Conservation (phyloP, 2,329 filamentous ascomycete species). For the Paraphoma chrysanthemicola region DNA sequence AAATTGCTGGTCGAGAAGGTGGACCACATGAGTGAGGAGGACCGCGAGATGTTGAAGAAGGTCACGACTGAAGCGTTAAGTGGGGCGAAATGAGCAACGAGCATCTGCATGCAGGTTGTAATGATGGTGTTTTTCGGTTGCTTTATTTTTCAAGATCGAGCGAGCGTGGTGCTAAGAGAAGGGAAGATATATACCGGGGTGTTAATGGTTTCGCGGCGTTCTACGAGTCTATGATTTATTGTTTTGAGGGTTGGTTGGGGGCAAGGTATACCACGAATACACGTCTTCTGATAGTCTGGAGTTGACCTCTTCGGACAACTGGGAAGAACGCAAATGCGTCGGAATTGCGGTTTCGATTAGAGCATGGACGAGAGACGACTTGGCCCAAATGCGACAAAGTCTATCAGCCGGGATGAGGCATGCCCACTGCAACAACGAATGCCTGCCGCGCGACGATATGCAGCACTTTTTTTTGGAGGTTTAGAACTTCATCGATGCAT, state of each 20-base stretch:
- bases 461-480: not conserved
- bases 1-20: slow-evolving; percentile 46
- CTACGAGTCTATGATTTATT: not conserved
- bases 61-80: slow-evolving; percentile 26
- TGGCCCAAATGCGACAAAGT: not conserved
- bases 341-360: too few species aligned
- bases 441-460: not conserved
- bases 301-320: not conserved
- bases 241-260: not conserved
- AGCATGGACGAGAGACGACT: not conserved
- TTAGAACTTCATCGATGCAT: too few species aligned
- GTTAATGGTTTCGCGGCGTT: not conserved
- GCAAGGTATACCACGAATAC: not conserved
- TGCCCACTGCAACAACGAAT: not conserved
- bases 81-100: slow-evolving; percentile 1
- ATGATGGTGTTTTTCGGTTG: not conserved
- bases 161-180: not conserved
- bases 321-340: not conserved
- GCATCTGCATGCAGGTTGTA: not conserved
- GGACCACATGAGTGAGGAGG: slow-evolving; percentile 48
- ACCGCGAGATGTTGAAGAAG: slow-evolving; percentile 36
- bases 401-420: not conserved
- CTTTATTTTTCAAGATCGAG: not conserved
- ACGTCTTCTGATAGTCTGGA: not conserved
- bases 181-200: not conserved